Percentiles rank a stretch among this genome's conserved stretches.
Evolutionary conservation across 495 filamentous ascomycete species (phyloP).

Genomic region (Neurospora terricola): DNA sequence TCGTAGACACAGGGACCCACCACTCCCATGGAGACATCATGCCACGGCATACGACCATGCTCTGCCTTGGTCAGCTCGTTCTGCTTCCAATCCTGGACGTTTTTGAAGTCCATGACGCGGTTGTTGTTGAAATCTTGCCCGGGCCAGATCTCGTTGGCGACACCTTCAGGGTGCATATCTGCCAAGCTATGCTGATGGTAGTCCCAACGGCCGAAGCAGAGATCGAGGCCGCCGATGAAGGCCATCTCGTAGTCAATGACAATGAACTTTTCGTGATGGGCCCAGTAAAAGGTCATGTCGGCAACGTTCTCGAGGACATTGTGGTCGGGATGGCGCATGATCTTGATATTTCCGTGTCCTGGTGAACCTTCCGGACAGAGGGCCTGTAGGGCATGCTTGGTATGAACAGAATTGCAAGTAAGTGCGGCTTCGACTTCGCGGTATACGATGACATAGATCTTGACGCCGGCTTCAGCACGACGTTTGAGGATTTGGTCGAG

Average conservation of each 20-base stretch:
- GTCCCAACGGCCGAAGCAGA: conserved; percentile 97
- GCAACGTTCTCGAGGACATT: conserved; percentile 88
- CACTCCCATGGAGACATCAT: conserved; percentile 86
- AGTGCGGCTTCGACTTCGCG: conserved; percentile 78
- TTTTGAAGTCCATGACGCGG: conserved; percentile 91
- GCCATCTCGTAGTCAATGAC: conserved; percentile 85
- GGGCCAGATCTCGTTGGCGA: conserved; percentile 81
- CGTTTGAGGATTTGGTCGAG: conserved; percentile 81
- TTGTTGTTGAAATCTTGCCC: conserved; percentile 96
- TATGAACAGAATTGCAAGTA: conserved; percentile 87
- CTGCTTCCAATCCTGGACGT: conserved; percentile 80
- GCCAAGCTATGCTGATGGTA: conserved; percentile 72
- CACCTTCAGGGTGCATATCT: conserved; percentile 76
- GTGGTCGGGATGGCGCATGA: conserved; percentile 93
- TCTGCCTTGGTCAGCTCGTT: conserved; percentile 91
- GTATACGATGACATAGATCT: conserved; percentile 91
- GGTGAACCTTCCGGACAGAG: conserved; percentile 72
- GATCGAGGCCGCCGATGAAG: conserved; percentile 86
- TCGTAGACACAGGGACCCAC: conserved; percentile 86
- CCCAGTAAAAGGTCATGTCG: conserved; percentile 98
- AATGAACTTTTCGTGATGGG: conserved; percentile 94
- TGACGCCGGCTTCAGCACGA: conserved; percentile 81
- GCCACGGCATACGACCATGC: conserved; percentile 95
- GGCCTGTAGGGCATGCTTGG: conserved; percentile 73
- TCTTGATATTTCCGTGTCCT: conserved; percentile 75